phyloP scores from a whole-genome alignment of 495 filamentous ascomycete genomes.

The Penicillium canariense region DNA sequence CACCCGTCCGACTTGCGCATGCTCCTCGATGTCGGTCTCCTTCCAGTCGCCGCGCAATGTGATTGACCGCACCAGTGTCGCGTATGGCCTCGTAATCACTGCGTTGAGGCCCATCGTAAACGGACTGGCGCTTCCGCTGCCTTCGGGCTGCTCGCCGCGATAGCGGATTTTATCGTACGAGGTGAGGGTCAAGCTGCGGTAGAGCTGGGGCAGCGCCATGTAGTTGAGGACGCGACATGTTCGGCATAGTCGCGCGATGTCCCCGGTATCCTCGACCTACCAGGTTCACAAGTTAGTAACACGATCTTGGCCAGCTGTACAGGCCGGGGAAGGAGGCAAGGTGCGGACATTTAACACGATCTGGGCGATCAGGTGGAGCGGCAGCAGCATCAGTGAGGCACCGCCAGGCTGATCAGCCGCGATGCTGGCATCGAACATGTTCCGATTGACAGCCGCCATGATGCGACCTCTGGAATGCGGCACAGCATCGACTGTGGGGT shows the following conservation, averaged over 20 bases:
- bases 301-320: conserved; percentile 1
- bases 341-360: conserved; percentile 56
- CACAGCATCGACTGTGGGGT: conserved; percentile 30
- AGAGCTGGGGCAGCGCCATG: conserved; percentile 62
- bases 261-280: conserved; percentile 53
- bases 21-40: conserved; percentile 56
- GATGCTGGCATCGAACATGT: conserved; percentile 48
- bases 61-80: conserved; percentile 51
- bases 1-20: conserved; percentile 54
- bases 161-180: conserved; percentile 63
- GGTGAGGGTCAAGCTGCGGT: conserved; percentile 53
- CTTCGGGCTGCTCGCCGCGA: conserved; percentile 56
- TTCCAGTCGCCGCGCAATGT: conserved; percentile 57
- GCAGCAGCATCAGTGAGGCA: conserved; percentile 46
- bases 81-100: conserved; percentile 54
- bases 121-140: conserved; percentile 58
- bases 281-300: conserved; percentile 1
- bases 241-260: conserved; percentile 56
- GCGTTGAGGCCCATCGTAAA: conserved; percentile 64
- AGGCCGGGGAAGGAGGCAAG: too few species aligned
- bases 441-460: conserved; percentile 48
- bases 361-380: conserved; percentile 56
- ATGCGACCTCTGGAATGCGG: conserved; percentile 33
- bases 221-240: conserved; percentile 65
- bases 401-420: conserved; percentile 31